These are phyloP conservation scores for Neonectria sp. DNA, from an alignment of 2,329 filamentous ascomycete species.

Conservation along the genomic window DNA sequence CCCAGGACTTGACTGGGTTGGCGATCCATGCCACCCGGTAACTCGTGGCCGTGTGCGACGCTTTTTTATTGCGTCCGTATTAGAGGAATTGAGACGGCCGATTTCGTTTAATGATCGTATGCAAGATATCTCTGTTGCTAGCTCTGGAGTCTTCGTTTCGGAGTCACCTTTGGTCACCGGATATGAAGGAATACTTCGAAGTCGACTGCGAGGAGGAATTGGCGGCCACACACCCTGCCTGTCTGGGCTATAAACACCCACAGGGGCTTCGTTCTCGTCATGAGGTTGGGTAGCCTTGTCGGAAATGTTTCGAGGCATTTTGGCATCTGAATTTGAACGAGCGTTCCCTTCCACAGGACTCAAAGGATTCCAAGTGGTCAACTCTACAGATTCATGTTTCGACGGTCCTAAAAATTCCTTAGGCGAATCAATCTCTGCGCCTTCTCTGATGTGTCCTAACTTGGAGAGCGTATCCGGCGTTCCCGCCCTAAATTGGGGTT, in stretches of 20 bases:
- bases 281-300: conserved; percentile 1
- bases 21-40: conserved; percentile 37
- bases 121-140: conserved; percentile 29
- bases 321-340: background rate
- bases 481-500: conserved; percentile 20
- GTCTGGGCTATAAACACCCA: background rate
- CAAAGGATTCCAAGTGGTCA: conserved; percentile 30
- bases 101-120: conserved; percentile 48
- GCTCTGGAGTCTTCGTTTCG: background rate
- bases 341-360: conserved; percentile 30
- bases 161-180: conserved; percentile 33
- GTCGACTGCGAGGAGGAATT: conserved; percentile 35
- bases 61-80: conserved; percentile 40
- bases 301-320: background rate
- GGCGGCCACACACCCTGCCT: conserved; percentile 23
- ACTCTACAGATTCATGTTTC: background rate
- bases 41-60: conserved; percentile 40
- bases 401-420: conserved; percentile 24
- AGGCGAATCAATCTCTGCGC: conserved; percentile 63
- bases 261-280: conserved; percentile 42
- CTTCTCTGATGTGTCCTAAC: conserved; percentile 63
- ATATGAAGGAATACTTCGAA: conserved; percentile 47
- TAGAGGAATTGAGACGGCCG: conserved; percentile 30
- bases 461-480: conserved; percentile 19
- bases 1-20: conserved; percentile 50